These are phyloP conservation scores for Penicillium paneum DNA, from an alignment of 2,329 filamentous ascomycete genomes.

Conservation along the genomic window DNA sequence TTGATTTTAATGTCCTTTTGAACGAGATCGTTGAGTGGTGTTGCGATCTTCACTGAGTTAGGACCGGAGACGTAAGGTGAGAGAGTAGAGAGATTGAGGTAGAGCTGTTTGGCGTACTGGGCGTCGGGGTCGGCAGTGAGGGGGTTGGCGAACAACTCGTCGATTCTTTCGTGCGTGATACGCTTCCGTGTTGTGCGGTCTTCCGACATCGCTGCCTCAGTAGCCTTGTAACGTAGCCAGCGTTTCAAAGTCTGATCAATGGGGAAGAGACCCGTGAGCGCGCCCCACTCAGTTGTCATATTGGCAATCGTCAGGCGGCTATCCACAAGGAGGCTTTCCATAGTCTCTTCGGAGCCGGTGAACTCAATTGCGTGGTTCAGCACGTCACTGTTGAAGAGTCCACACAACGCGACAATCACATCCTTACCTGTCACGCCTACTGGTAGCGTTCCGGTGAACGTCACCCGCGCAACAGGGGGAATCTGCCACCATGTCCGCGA, in stretches of 20 bases:
- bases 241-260: slow-evolving; percentile 68
- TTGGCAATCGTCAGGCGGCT: slow-evolving; percentile 67
- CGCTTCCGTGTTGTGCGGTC: slow-evolving; percentile 1
- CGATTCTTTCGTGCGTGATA: slow-evolving; percentile 69
- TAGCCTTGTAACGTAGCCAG: slow-evolving; percentile 78
- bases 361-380: slow-evolving; percentile 92
- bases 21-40: slow-evolving; percentile 66
- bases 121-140: slow-evolving; percentile 72
- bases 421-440: slow-evolving; percentile 87
- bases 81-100: slow-evolving; percentile 76
- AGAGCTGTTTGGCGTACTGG: slow-evolving; percentile 77
- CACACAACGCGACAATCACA: slow-evolving; percentile 84
- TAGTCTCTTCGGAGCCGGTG: slow-evolving; percentile 72
- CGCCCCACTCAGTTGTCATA: slow-evolving; percentile 82
- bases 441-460: slow-evolving; percentile 70
- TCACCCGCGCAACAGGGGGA: slow-evolving; percentile 78
- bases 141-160: slow-evolving; percentile 66
- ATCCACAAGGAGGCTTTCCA: slow-evolving; percentile 69
- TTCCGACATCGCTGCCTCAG: slow-evolving; percentile 57
- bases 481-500: slow-evolving; percentile 84
- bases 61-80: slow-evolving; percentile 83
- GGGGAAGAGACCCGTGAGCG: slow-evolving; percentile 72
- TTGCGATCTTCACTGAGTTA: slow-evolving; percentile 83
- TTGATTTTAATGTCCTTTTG: slow-evolving; percentile 67
- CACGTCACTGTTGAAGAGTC: slow-evolving; percentile 81